Evolutionary conservation across 208 protist species (phyloP).

Genomic region (Leishmania tropica): DNA sequence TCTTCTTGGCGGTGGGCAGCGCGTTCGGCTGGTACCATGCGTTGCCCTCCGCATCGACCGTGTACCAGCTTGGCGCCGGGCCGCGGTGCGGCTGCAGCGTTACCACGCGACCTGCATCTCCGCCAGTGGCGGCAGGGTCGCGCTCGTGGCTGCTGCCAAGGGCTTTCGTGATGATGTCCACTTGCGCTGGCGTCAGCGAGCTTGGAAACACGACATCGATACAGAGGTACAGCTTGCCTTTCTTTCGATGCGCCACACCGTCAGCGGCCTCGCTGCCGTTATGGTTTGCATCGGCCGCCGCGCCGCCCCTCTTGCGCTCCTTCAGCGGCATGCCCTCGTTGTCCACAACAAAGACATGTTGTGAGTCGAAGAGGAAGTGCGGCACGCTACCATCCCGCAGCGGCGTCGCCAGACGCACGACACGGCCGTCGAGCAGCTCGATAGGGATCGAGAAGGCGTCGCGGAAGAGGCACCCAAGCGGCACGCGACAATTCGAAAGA

Average conservation of each 20-base stretch:
- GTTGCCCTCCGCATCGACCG: slow-evolving; percentile 29
- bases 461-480: slow-evolving; percentile 86
- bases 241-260: slow-evolving; percentile 33
- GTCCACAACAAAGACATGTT: slow-evolving; percentile 72
- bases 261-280: background rate
- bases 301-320: background rate
- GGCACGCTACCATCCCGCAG: slow-evolving; percentile 26
- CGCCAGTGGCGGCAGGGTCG: background rate
- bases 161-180: slow-evolving; percentile 15
- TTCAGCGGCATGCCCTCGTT: slow-evolving; percentile 92
- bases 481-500: slow-evolving; percentile 72
- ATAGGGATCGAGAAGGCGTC: slow-evolving; percentile 73
- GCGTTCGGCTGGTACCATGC: slow-evolving; percentile 12
- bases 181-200: slow-evolving; percentile 14
- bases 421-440: slow-evolving; percentile 87
- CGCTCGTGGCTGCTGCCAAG: background rate
- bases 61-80: slow-evolving; percentile 25
- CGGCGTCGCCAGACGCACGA: slow-evolving; percentile 70
- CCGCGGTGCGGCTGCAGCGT: slow-evolving; percentile 20
- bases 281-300: background rate
- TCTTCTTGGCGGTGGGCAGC: slow-evolving; percentile 7
- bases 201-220: slow-evolving; percentile 33
- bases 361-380: slow-evolving; percentile 31
- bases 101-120: background rate
- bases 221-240: slow-evolving; percentile 34